These are phyloP conservation scores for Linaria vulgaris DNA, from an alignment of 257 asterid genomes.

Conservation along the genomic window DNA sequence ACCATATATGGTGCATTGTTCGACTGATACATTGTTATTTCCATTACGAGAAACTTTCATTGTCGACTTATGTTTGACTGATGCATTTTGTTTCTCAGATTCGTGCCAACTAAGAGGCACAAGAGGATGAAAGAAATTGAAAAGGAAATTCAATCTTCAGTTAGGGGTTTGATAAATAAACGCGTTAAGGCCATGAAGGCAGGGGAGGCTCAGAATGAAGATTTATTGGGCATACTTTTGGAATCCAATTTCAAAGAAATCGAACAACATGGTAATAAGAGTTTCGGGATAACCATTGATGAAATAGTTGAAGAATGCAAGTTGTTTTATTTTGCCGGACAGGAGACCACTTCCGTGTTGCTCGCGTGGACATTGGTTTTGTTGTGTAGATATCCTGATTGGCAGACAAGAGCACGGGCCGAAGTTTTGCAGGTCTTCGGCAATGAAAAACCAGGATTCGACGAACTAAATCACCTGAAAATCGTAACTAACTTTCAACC, in stretches of 20 bases:
- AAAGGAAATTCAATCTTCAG: constrained; percentile 13
- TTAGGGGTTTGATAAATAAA: constrained; percentile 31
- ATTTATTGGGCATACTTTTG: constrained; percentile 21
- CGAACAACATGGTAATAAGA: constrained; percentile 13
- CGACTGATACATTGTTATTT: too few relatives aligned
- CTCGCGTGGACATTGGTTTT: constrained; percentile 26
- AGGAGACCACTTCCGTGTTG: constrained; percentile 9
- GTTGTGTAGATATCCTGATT: constrained; percentile 32
- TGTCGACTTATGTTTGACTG: too few relatives aligned
- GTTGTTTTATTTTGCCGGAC: constrained; percentile 11
- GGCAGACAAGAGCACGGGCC: constrained; percentile 37
- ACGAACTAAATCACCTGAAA: constrained; percentile 35
- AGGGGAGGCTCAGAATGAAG: constrained; percentile 32
- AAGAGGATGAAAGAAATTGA: constrained; percentile 33
- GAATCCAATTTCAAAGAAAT: constrained; percentile 14
- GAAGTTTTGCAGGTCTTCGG: neutral
- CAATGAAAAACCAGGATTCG: constrained; percentile 23
- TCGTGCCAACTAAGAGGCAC: constrained; percentile 41
- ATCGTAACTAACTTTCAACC: constrained; percentile 26
- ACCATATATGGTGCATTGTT: too few relatives aligned
- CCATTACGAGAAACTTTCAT: too few relatives aligned
- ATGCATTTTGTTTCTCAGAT: constrained; percentile 19
- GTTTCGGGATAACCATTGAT: constrained; percentile 9
- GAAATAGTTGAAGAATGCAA: constrained; percentile 13
- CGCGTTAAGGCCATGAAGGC: constrained; percentile 33